Evolutionary conservation across 495 filamentous ascomycete genomes (phyloP), one percentile per base, ranked within the genome.

Genomic region (Aspergillus hancockii): DNA sequence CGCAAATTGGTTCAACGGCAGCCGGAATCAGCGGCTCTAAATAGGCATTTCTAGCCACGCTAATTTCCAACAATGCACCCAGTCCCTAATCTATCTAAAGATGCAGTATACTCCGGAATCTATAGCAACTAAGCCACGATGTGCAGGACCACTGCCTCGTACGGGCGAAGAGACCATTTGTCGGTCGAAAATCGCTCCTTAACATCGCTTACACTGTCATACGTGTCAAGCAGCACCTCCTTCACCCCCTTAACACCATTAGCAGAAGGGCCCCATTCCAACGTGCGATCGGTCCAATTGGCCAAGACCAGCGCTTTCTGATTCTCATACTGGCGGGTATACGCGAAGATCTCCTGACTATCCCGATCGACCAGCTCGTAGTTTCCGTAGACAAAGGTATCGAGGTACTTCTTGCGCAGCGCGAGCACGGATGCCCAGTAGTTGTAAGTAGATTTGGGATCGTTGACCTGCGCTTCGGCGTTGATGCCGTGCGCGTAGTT

Each of bases 311-410:
- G 32, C 1, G 74, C 76, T 55, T 74, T 78, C 54, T 77, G 69
- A 31, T 72, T 66, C 55, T 74, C 71, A 57, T 68, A 78, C 50
- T 66, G 68, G 30, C 75, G 76, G 16, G 63, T 74, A 52, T 79
- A 86, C 8, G 78, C 76, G 47, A 85, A 80, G 0, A 82, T 62
- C 38, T 78, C 71, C 58, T 79, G 66, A 52, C 73, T 78, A 4
- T 73, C 70, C 0, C 65, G 56, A 56, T 80, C 77, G 2, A 86
- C 62, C 43, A 83, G 65, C 52, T 75, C 68, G 61, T 84, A 90
- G 52, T 77, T 65, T 0, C 87, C 88, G 64, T 89, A 85, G 1
- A 89, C 80, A 49, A 88, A 86, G 13, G 83, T 63, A 40, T 85
- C 81, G 1, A 75, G 72, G 56, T 84, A 76, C 52, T 79, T 62